Percentiles rank a stretch among this genome's conserved stretches.
Conservation (phyloP, 306 rosid genomes). For the Cyclanthera cordifolia region DNA sequence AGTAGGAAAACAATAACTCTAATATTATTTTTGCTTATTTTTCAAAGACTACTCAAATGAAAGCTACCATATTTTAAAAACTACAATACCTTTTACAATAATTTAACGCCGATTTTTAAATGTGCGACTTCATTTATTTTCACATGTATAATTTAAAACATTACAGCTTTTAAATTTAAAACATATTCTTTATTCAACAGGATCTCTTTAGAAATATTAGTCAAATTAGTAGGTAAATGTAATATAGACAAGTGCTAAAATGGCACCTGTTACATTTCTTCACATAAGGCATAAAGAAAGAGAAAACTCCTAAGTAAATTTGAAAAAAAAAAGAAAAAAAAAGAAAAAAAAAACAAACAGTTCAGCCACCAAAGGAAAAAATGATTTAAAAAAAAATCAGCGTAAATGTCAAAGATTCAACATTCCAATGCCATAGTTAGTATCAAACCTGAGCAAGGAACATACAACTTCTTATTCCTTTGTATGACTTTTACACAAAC, state of each 20-base stretch:
- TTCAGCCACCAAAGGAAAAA: not conserved
- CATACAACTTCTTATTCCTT: conserved; percentile 5
- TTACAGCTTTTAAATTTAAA: not conserved
- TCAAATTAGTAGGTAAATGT: not conserved
- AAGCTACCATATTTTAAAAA: no score
- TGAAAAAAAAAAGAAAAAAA: no score
- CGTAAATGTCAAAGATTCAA: conserved; percentile 3
- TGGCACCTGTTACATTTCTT: not conserved
- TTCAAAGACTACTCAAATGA: no score
- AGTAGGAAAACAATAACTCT: not conserved
- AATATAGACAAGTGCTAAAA: not conserved
- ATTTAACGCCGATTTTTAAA: no score
- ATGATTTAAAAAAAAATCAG: not conserved
- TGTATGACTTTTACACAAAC: conserved; percentile 31
- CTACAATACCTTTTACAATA: no score
- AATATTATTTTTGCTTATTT: no score
- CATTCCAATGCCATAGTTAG: conserved; percentile 2
- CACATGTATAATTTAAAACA: no score
- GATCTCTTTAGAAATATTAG: not conserved
- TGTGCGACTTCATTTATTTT: no score
- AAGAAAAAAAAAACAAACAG: not conserved
- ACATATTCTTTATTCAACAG: not conserved
- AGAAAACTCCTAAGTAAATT: not conserved
- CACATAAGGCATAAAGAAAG: not conserved
- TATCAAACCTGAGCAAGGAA: conserved; percentile 4